Percentiles rank a stretch among this genome's conserved stretches.
phyloP scores from a whole-genome alignment of 495 filamentous ascomycete species.

The Penicillium maclennaniae region DNA sequence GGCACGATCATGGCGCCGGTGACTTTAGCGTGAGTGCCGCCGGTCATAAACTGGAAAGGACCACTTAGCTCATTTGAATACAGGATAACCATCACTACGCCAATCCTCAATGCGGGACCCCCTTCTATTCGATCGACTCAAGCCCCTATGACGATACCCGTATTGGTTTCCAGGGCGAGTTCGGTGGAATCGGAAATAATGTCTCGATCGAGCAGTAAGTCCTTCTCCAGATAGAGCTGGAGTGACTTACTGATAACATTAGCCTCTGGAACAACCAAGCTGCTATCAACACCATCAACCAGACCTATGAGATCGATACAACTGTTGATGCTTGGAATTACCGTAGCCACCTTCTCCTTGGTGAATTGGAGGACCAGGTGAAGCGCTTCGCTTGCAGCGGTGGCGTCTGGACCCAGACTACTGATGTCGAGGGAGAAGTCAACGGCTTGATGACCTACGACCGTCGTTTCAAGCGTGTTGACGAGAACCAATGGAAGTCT shows the following conservation, averaged over 20 bases:
- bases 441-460: slow-evolving; percentile 69
- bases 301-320: slow-evolving; percentile 62
- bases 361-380: slow-evolving; percentile 56
- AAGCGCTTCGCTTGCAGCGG: slow-evolving; percentile 54
- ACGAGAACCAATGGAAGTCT: slow-evolving; percentile 54
- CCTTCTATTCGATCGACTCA: slow-evolving; percentile 53
- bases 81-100: slow-evolving; percentile 70
- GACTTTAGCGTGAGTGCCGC: slow-evolving; percentile 47
- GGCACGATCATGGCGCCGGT: slow-evolving; percentile 58
- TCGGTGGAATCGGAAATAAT: slow-evolving; percentile 61
- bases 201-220: slow-evolving; percentile 51
- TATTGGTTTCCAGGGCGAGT: slow-evolving; percentile 66
- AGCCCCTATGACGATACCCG: slow-evolving; percentile 55
- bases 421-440: slow-evolving; percentile 71
- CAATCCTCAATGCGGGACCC: slow-evolving; percentile 65
- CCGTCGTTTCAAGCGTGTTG: slow-evolving; percentile 49
- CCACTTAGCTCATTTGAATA: neutral
- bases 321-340: slow-evolving; percentile 62
- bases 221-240: neutral
- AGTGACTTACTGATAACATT: neutral
- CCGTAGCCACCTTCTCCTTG: slow-evolving; percentile 49
- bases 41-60: neutral
- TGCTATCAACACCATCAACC: slow-evolving; percentile 54
- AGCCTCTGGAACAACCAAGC: slow-evolving; percentile 55
- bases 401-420: slow-evolving; percentile 63